phyloP scores from a whole-genome alignment of 2,329 filamentous ascomycete species.

The Lasiodiplodia theobromae region DNA sequence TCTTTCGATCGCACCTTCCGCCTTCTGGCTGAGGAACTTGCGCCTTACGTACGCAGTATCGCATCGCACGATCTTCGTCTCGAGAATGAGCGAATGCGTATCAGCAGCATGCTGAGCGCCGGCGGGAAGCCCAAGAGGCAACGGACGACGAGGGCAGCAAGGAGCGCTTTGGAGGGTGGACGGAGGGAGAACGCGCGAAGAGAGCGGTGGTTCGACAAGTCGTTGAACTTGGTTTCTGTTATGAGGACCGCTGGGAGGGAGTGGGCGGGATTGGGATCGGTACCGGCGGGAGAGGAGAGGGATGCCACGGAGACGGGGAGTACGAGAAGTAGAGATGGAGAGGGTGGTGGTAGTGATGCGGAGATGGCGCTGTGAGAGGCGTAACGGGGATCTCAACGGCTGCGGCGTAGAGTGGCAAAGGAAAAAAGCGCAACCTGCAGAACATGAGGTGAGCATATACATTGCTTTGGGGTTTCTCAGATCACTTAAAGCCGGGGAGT shows the following conservation, averaged over 20 bases:
- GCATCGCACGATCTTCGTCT: slow-evolving; percentile 76
- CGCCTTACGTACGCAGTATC: slow-evolving; percentile 89
- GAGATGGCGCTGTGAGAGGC: background rate
- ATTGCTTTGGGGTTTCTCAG: background rate
- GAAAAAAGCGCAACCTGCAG: background rate
- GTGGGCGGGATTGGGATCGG: slow-evolving; percentile 47
- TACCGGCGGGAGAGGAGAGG: slow-evolving; percentile 22
- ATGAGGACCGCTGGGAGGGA: slow-evolving; percentile 64
- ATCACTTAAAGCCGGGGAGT: background rate
- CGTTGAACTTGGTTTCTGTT: slow-evolving; percentile 67
- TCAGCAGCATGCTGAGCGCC: slow-evolving; percentile 69
- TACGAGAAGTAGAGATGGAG: slow-evolving; percentile 28
- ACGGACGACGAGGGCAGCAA: slow-evolving; percentile 75
- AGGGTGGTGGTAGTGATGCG: background rate
- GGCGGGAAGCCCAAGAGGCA: slow-evolving; percentile 63
- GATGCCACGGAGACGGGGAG: slow-evolving; percentile 31
- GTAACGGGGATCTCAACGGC: background rate
- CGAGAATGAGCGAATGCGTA: slow-evolving; percentile 69
- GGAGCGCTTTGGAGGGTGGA: slow-evolving; percentile 79
- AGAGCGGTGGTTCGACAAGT: slow-evolving; percentile 74
- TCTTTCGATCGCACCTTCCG: slow-evolving; percentile 76
- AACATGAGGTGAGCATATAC: background rate
- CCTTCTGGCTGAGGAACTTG: slow-evolving; percentile 76
- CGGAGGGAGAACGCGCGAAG: slow-evolving; percentile 69
- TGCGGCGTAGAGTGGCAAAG: background rate